Conservation (phyloP, 306 rosid genomes). For the Glycine latifolia region DNA sequence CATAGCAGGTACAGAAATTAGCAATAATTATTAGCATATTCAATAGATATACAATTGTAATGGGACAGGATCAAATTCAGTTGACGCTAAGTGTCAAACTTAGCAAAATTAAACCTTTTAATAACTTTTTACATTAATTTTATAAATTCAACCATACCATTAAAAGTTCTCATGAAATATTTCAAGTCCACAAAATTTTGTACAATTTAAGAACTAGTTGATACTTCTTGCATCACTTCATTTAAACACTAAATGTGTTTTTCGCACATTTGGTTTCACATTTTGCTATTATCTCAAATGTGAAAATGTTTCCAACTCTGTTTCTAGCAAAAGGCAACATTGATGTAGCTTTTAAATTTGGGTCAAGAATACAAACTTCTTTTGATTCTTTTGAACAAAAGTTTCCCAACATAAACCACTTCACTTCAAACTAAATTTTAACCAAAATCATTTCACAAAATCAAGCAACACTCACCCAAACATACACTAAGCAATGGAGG, state of each 20-base stretch:
- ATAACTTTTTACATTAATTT: neutral
- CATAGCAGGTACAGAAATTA: neutral
- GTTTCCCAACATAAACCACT: neutral
- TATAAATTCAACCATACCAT: too few relatives aligned
- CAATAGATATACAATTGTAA: neutral
- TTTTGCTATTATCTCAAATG: neutral
- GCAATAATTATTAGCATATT: neutral
- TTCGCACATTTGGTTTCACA: neutral
- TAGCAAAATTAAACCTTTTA: neutral
- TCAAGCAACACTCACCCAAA: constrained; percentile 1
- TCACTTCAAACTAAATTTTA: neutral
- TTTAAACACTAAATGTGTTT: neutral
- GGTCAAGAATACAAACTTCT: neutral
- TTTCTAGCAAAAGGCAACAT: neutral
- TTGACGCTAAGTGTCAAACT: neutral
- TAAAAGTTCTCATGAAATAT: too few relatives aligned
- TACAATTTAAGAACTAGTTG: neutral
- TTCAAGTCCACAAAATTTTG: too few relatives aligned
- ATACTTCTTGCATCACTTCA: neutral
- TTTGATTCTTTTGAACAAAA: neutral
- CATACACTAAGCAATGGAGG: constrained; percentile 6
- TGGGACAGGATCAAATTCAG: neutral
- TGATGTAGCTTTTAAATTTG: neutral
- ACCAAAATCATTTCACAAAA: neutral
- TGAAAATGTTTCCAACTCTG: neutral